phyloP scores from a whole-genome alignment of 2,329 filamentous ascomycete species.

The Aspergillus awamori region DNA sequence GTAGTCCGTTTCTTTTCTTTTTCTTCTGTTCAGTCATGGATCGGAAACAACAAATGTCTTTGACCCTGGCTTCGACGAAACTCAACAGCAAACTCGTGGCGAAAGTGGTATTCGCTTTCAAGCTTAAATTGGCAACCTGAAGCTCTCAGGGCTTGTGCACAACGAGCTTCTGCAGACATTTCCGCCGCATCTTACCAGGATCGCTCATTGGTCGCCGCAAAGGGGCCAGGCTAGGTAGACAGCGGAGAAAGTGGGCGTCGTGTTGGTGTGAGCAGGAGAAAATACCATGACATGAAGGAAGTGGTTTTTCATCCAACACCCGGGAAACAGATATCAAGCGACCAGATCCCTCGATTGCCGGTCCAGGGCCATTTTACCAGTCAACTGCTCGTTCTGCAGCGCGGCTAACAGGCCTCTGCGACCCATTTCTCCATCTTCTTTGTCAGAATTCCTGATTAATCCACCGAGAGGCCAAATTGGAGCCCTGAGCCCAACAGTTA shows the following conservation, averaged over 20 bases:
- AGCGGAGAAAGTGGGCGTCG: slow-evolving; percentile 24
- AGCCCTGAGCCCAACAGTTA: slow-evolving; percentile 1
- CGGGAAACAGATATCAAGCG: slow-evolving; percentile 31
- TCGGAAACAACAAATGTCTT: slow-evolving; percentile 24
- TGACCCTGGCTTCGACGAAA: slow-evolving; percentile 33
- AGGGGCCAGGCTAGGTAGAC: slow-evolving; percentile 27
- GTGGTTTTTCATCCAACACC: slow-evolving; percentile 19
- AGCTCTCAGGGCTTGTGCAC: slow-evolving; percentile 26
- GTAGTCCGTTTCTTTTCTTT: slow-evolving; percentile 9
- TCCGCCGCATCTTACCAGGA: slow-evolving; percentile 29
- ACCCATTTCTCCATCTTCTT: not conserved
- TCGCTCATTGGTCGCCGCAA: slow-evolving; percentile 23
- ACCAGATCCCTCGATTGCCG: slow-evolving; percentile 21
- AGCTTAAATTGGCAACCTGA: slow-evolving; percentile 29
- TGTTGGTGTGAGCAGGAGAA: slow-evolving; percentile 21
- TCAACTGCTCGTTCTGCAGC: not conserved
- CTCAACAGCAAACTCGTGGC: slow-evolving; percentile 35
- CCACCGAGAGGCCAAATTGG: slow-evolving; percentile 1
- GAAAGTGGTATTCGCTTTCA: slow-evolving; percentile 27
- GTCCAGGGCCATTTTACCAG: slow-evolving; percentile 3
- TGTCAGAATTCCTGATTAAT: slow-evolving; percentile 1
- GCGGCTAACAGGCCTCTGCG: not conserved
- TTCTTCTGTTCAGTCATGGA: not conserved
- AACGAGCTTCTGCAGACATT: slow-evolving; percentile 30
- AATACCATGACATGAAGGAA: slow-evolving; percentile 22